Evolutionary conservation across 768 basidiomycete genomes (phyloP), one percentile per base, ranked within the genome.

Genomic region (Boletus rubescentipes): DNA sequence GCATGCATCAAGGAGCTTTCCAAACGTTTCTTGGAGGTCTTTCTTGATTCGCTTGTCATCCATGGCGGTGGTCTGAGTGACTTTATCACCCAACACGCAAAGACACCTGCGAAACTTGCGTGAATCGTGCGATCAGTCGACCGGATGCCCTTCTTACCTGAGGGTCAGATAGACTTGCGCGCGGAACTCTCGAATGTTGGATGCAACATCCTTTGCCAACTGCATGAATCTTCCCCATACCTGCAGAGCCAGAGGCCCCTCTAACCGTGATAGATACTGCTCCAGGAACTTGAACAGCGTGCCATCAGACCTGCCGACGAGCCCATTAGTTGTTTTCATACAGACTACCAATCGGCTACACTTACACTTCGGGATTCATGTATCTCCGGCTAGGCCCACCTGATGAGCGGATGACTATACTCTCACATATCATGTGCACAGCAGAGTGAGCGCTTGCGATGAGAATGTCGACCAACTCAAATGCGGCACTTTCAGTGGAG

Each of bases 201-300:
- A 78, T n/a, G 82, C 71, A 20, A 96, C 68, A 21, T 98, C 95
- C 64, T 88, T 91, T 8, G 85, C 82, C 39, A 98, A 75, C 45
- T 85, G 82, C 57, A 91, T 74, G 63, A 86, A 87, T 18, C 91
- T 81, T 39, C 74, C 70, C 96, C 96, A 98, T 18, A 98, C 89
- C 72, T 98, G 97, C 11, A 94, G 78, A 4, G 92, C 95, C 34
- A 97, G 74, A 0, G 97, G 92, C 0, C 93, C 92, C 69, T 98
- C 97, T 38, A 98, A 70, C 10, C 86, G 82, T 16, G 73, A 73
- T 29, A 98, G 68, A 65, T 98, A 98, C 50, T 84, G 84, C 65
- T 98, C 93, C 42, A 98, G 75, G 67, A 98, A 98, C 30, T 79
- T 82, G 77, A 92, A 93, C n/a, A 93, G 64, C 15, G 79, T 77